Conservation (phyloP, 2,329 filamentous ascomycete species). For the Whalleya microplaca region DNA sequence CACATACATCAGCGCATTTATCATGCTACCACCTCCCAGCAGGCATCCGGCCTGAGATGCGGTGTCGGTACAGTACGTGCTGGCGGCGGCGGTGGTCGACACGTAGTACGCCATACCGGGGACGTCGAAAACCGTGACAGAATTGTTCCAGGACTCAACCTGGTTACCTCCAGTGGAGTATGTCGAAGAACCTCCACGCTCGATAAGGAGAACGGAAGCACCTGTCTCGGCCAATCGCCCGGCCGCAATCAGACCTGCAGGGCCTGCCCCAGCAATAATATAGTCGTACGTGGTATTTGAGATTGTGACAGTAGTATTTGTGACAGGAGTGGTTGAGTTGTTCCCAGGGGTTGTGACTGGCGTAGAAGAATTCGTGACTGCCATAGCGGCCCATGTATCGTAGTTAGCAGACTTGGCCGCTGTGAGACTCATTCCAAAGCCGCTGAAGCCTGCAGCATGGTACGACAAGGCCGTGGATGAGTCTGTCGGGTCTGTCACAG, state of each 20-base stretch:
- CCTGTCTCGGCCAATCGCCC: slow-evolving; percentile 42
- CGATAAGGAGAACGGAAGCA: slow-evolving; percentile 42
- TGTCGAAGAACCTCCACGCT: slow-evolving; percentile 42
- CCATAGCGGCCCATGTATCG: slow-evolving; percentile 31
- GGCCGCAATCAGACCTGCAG: slow-evolving; percentile 41
- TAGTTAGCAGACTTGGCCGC: slow-evolving; percentile 40
- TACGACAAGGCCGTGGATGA: slow-evolving; percentile 41
- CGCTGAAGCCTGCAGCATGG: slow-evolving; percentile 45
- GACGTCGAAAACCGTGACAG: slow-evolving; percentile 37
- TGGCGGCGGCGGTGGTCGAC: slow-evolving; percentile 24
- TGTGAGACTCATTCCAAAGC: slow-evolving; percentile 39
- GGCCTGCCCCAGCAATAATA: slow-evolving; percentile 44
- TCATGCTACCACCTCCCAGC: slow-evolving; percentile 41
- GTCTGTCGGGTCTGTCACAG: slow-evolving; percentile 38
- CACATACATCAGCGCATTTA: slow-evolving; percentile 41
- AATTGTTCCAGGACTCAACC: slow-evolving; percentile 39
- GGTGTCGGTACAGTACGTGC: slow-evolving; percentile 41
- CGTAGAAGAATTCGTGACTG: slow-evolving; percentile 7
- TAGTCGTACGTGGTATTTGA: slow-evolving; percentile 44
- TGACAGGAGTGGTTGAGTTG: slow-evolving; percentile 20
- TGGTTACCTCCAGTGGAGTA: slow-evolving; percentile 37
- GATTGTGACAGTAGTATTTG: slow-evolving; percentile 30
- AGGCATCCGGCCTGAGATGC: slow-evolving; percentile 41
- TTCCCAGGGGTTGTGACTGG: slow-evolving; percentile 10
- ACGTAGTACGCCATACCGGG: slow-evolving; percentile 35